Conservation (phyloP, 2,329 filamentous ascomycete species). For the Pleoardoris graminearum region DNA sequence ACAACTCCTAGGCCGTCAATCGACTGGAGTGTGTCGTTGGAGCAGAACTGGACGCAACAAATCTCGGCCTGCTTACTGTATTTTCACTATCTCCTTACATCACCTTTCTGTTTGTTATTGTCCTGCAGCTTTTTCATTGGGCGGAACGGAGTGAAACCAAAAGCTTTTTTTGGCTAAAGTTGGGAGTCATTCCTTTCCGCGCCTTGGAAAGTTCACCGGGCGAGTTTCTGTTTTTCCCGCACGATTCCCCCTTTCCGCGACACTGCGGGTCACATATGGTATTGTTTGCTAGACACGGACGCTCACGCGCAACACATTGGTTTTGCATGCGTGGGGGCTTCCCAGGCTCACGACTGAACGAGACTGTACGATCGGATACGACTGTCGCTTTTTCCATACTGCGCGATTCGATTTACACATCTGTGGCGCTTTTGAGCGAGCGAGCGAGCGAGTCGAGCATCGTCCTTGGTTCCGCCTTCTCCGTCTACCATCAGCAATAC, state of each 20-base stretch:
- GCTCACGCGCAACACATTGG: conserved; percentile 40
- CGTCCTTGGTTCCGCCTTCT: conserved; percentile 1
- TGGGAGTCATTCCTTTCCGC: conserved; percentile 17
- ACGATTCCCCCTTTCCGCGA: conserved; percentile 30
- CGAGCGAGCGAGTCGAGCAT: conserved; percentile 12
- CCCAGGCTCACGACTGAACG: conserved; percentile 21
- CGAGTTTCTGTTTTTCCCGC: conserved; percentile 13
- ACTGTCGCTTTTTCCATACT: conserved; percentile 11
- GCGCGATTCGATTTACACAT: conserved; percentile 3
- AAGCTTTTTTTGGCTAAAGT: conserved; percentile 25
- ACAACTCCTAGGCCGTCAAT: conserved; percentile 16
- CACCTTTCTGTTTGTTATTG: conserved; percentile 13
- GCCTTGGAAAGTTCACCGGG: conserved; percentile 16
- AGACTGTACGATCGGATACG: conserved; percentile 34
- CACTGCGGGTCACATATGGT: conserved; percentile 42
- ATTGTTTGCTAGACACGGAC: conserved; percentile 43
- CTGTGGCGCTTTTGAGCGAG: conserved; percentile 11
- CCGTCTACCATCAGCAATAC: conserved; percentile 3
- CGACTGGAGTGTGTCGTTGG: no score
- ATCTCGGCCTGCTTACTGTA: not conserved
- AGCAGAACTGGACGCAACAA: not conserved
- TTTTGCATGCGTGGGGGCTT: conserved; percentile 29
- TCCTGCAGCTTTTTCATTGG: conserved; percentile 18
- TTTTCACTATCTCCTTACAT: conserved; percentile 9
- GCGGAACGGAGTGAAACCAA: conserved; percentile 25